phyloP scores from a whole-genome alignment of 306 rosid species.

The Cucurbita argyrosperma region DNA sequence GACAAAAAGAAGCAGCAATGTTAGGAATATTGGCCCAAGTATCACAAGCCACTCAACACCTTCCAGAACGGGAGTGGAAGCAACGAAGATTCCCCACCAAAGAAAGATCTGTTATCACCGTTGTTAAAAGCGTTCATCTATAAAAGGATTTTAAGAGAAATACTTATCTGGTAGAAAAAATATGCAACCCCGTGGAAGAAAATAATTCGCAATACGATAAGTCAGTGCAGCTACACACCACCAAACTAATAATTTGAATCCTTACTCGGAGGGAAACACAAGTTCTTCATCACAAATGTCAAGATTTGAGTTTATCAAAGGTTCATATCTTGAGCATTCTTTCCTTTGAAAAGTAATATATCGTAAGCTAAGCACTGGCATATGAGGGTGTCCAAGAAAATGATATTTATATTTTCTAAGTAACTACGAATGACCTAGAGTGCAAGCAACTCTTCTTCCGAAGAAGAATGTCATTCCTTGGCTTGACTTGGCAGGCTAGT shows the following conservation, averaged over 20 bases:
- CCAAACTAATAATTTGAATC: not conserved
- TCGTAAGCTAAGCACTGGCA: not conserved
- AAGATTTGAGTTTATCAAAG: not conserved
- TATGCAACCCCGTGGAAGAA: not conserved
- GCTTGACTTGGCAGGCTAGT: not conserved
- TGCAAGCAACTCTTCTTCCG: not conserved
- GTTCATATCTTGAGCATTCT: not conserved
- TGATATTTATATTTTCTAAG: not conserved
- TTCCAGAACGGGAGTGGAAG: constrained; percentile 52
- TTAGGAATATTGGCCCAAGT: constrained; percentile 68
- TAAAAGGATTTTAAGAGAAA: not conserved
- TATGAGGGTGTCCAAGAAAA: not conserved
- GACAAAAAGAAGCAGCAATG: constrained; percentile 81
- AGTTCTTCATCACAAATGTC: not conserved
- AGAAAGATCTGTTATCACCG: constrained; percentile 52
- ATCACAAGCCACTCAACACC: constrained; percentile 90
- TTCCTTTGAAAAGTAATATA: not conserved
- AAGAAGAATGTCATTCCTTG: not conserved
- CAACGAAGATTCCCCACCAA: constrained; percentile 97
- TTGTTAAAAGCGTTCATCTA: constrained; percentile 8
- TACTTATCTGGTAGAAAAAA: not conserved
- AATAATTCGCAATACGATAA: not conserved
- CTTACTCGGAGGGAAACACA: not conserved
- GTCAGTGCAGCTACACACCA: not conserved
- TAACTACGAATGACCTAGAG: not conserved